These are phyloP conservation scores for Irpex sp. DNA, from an alignment of 1,284 basidiomycete species.

Conservation along the genomic window DNA sequence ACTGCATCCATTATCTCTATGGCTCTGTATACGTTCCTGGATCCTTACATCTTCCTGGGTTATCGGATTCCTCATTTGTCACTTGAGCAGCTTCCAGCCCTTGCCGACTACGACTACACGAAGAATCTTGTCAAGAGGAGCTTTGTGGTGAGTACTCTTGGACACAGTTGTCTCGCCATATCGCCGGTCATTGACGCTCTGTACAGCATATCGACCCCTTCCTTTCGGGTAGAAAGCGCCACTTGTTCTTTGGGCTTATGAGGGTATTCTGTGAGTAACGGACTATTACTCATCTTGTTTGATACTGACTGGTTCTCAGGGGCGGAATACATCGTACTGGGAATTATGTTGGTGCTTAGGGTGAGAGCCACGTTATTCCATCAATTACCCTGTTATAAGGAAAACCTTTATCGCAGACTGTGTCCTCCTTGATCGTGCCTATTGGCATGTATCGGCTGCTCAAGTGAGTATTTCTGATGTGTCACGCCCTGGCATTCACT, in stretches of 20 bases:
- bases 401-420: not conserved
- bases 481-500: not conserved
- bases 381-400: no score
- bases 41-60: slow-evolving; percentile 27
- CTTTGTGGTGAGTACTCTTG: not conserved
- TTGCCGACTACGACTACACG: slow-evolving; percentile 45
- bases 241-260: slow-evolving; percentile 1
- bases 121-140: slow-evolving; percentile 33
- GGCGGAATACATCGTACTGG: not conserved
- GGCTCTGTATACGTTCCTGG: slow-evolving; percentile 56
- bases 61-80: slow-evolving; percentile 24
- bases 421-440: not conserved
- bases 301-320: not conserved
- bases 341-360: not conserved
- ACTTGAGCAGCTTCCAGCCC: slow-evolving; percentile 33
- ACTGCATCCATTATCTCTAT: slow-evolving; percentile 57
- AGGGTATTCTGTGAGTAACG: slow-evolving; percentile 3
- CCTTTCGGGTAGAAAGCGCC: not conserved
- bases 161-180: not conserved
- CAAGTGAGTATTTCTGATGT: slow-evolving; percentile 13
- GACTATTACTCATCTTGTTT: not conserved
- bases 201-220: not conserved
- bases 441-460: slow-evolving; percentile 44
- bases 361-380: not conserved
- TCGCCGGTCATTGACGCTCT: not conserved